Evolutionary conservation across 495 filamentous ascomycete species (phyloP).

Genomic region (Penicillium nucicola): DNA sequence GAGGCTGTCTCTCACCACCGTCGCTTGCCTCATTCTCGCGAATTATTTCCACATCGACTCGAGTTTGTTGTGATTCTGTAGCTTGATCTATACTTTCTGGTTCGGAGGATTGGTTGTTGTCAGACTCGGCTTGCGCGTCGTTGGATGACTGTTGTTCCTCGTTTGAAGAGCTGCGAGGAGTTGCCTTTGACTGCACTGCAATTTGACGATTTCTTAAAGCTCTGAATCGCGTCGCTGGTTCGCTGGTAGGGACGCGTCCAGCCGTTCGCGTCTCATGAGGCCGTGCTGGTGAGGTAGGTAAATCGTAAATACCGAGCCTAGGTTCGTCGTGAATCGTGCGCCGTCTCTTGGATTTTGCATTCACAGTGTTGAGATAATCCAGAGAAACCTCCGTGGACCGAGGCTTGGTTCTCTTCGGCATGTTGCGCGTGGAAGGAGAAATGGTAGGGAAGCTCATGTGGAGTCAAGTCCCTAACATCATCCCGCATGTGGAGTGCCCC

Average conservation of each 20-base stretch:
- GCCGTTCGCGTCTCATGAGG: neutral
- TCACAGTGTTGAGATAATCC: neutral
- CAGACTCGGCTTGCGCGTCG: neutral
- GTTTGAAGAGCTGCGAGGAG: neutral
- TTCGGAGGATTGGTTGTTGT: neutral
- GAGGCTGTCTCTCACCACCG: neutral
- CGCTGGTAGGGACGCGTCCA: neutral
- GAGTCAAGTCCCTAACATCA: neutral
- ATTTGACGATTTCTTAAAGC: neutral
- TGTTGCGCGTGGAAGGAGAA: slow-evolving; percentile 1
- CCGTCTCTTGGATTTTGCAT: neutral
- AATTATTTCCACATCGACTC: too few species aligned
- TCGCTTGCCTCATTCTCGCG: neutral
- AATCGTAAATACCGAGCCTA: neutral
- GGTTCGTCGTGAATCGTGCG: neutral
- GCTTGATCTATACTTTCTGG: too few species aligned
- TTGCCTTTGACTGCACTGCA: neutral
- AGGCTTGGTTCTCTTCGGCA: neutral
- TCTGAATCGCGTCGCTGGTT: neutral
- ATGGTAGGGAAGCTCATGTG: slow-evolving; percentile 3
- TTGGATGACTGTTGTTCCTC: neutral
- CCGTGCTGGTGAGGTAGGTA: neutral
- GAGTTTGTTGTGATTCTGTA: too few species aligned
- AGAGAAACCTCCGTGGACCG: neutral
- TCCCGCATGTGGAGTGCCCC: neutral